A percentile compares a stretch with the other conserved stretches of the same genome.
Evolutionary conservation across 495 filamentous ascomycete genomes (phyloP).

Genomic region (Hamigera avellanea): DNA sequence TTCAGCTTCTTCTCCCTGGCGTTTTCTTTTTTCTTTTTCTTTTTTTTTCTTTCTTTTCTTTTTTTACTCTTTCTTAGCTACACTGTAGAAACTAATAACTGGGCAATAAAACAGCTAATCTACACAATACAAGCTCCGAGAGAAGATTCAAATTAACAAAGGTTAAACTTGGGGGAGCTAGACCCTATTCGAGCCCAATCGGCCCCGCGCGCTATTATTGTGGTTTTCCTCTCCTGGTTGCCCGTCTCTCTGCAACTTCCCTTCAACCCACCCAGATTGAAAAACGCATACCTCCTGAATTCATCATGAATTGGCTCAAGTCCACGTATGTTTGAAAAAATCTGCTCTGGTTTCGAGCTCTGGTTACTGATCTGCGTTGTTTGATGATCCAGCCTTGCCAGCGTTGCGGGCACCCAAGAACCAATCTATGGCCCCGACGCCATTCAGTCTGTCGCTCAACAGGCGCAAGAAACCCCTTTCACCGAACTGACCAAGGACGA

Average conservation of each 20-base stretch:
- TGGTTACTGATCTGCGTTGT: constrained; percentile 14
- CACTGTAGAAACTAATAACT: too few relatives aligned
- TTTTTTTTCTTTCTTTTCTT: too few relatives aligned
- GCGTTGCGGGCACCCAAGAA: constrained; percentile 89
- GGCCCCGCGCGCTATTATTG: constrained; percentile 23
- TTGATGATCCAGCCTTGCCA: constrained; percentile 52
- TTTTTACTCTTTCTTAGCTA: too few relatives aligned
- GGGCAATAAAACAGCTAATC: too few relatives aligned
- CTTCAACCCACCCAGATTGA: constrained; percentile 5
- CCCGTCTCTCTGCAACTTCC: constrained; percentile 11
- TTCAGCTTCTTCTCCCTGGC: too few relatives aligned
- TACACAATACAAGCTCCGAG: too few relatives aligned
- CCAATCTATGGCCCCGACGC: constrained; percentile 90
- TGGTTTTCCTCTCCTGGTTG: constrained; percentile 11
- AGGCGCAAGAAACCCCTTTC: constrained; percentile 68
- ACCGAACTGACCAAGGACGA: constrained; percentile 67
- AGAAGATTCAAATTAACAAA: too few relatives aligned
- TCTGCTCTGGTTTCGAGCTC: background rate
- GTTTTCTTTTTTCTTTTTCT: too few relatives aligned
- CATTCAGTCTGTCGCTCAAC: constrained; percentile 72
- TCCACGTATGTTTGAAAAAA: constrained; percentile 42
- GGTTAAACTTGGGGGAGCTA: background rate
- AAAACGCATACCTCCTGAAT: background rate
- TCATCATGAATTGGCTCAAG: constrained; percentile 60
- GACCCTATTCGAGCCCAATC: constrained; percentile 3